phyloP scores from a whole-genome alignment of 2,329 filamentous ascomycete species.

The Helotiales sp. region DNA sequence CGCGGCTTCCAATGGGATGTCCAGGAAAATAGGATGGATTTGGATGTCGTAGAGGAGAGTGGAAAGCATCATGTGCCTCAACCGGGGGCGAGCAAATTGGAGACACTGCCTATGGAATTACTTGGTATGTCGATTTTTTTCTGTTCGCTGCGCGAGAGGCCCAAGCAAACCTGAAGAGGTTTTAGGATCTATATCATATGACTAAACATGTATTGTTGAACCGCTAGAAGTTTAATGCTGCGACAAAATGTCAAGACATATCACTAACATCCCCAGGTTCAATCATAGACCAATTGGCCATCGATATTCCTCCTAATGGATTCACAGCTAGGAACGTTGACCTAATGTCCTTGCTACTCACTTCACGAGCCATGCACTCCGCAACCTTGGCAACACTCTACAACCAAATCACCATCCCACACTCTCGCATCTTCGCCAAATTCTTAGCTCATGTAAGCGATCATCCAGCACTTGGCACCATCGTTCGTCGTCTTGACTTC shows the following conservation, averaged over 20 bases:
- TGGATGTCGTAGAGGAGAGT: background rate
- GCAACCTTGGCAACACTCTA: slow-evolving; percentile 76
- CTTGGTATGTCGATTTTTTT: slow-evolving; percentile 55
- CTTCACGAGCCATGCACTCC: slow-evolving; percentile 73
- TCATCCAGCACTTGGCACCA: slow-evolving; percentile 68
- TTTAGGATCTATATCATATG: background rate
- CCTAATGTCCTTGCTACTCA: slow-evolving; percentile 71
- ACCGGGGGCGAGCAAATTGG: slow-evolving; percentile 41
- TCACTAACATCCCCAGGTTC: slow-evolving; percentile 49
- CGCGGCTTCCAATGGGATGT: slow-evolving; percentile 38
- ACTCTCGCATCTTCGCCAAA: slow-evolving; percentile 81
- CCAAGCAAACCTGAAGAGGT: too few relatives aligned
- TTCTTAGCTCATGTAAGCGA: slow-evolving; percentile 68
- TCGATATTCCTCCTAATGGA: slow-evolving; percentile 75
- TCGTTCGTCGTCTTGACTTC: slow-evolving; percentile 79
- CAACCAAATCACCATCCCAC: slow-evolving; percentile 77
- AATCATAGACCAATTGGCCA: slow-evolving; percentile 72
- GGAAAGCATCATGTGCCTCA: background rate
- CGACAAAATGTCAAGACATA: background rate
- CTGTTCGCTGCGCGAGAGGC: too few relatives aligned
- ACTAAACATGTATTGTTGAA: background rate
- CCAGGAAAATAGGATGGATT: slow-evolving; percentile 48
- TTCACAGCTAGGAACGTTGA: slow-evolving; percentile 76
- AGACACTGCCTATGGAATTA: slow-evolving; percentile 64
- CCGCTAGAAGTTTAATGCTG: background rate